Base-by-base conservation (phyloP, 352 stramenopile genomes). In the Pythium scleroteichum region DNA sequence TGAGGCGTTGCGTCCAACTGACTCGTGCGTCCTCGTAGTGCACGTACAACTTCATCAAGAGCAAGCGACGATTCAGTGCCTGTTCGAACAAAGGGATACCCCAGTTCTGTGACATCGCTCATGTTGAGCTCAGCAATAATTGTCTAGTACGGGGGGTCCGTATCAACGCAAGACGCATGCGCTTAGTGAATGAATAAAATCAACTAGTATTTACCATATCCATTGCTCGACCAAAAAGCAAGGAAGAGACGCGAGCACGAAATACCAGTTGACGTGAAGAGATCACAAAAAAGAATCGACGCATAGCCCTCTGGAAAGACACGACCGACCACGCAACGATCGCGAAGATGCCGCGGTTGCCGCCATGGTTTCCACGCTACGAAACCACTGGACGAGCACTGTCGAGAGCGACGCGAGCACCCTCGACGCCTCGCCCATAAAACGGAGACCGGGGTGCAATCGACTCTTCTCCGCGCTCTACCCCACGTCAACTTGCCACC, bases 1-100 rank as follows among this genome's bases (percentile, higher is more conserved):
- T 78, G 19, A 90, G 26, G 16, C 81, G 78, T 59, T 79, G 86
- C 4, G 81, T 87, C 75, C 81, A 88, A 51, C 68, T 57, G 24
- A 70, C 44, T 3, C 24, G 20, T 5, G 24, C 33, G 16, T 69
- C 64, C 68, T 88, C 80, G 24, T 76, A 84, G 71, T 93, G 84
- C 50, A 93, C 72, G 64, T 90, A 90, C 14, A 92, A 64, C 59
- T 76, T 79, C 64, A 72, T 72, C 8, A 33, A 10, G 42, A 38
- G 41, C 24, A 39, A 19, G 40, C 16, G 27, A 20, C 14, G 46
- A 53, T 29, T 39, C 10, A 13, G 27, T 47, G 40, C 6, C n/a
- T n/a, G n/a, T n/a, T n/a, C n/a, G 19, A 49, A 52, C 45, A 6
- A 52, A 52, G n/a, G 7, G n/a, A 26, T 16, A 29, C 45, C 40